These are phyloP conservation scores for Diophrys sp. DNA, from an alignment of 73 alveolate species.

Conservation along the genomic window DNA sequence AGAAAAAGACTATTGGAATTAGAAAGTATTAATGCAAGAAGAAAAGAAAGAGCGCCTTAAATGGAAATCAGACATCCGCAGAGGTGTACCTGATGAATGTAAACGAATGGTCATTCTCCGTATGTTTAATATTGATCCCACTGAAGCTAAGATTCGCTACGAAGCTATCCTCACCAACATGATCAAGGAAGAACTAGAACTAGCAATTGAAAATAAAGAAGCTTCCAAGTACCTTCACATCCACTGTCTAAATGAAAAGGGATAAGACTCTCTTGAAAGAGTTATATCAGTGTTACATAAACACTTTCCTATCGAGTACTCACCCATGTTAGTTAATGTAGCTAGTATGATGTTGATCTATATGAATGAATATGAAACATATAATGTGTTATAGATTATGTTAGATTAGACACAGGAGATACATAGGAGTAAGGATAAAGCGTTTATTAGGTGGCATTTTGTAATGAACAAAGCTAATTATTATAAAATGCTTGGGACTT, in stretches of 20 bases:
- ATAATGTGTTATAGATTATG: neutral
- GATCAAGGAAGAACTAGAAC: neutral
- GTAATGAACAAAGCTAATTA: slow-evolving; percentile 36
- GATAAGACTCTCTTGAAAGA: neutral
- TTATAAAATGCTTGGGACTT: slow-evolving; percentile 29
- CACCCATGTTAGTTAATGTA: neutral
- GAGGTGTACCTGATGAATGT: neutral
- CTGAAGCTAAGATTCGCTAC: neutral
- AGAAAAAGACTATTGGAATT: neutral
- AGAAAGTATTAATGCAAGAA: neutral
- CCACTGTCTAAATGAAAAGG: neutral
- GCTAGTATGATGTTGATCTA: neutral
- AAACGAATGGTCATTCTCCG: neutral
- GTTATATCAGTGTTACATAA: neutral
- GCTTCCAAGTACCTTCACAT: neutral
- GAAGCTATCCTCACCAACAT: neutral
- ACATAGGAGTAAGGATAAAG: neutral
- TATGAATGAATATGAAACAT: neutral
- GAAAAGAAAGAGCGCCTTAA: neutral
- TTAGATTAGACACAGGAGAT: neutral
- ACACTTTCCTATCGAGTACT: neutral
- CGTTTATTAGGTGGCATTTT: slow-evolving; percentile 48
- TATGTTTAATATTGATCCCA: neutral
- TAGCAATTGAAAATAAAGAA: neutral
- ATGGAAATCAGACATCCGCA: neutral